Evolutionary conservation across 140 eudicot species (phyloP).

Genomic region (Eryngium alpinum): DNA sequence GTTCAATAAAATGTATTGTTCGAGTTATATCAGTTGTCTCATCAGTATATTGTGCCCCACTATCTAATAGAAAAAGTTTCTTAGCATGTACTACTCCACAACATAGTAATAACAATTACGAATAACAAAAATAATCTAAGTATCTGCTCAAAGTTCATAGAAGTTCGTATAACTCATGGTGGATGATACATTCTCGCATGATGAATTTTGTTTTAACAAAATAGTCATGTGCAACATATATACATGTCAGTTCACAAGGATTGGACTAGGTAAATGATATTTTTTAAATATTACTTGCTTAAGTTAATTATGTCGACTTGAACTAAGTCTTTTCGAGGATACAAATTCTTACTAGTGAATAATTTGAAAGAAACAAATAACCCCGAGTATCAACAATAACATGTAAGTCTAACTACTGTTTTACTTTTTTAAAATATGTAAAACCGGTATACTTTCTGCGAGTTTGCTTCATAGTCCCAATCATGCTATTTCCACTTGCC

Average conservation of each 20-base stretch:
- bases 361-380: neutral
- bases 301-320: neutral
- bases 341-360: neutral
- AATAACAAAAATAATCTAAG: neutral
- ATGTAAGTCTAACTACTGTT: neutral
- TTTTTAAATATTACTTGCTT: neutral
- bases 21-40: slow-evolving; percentile 96
- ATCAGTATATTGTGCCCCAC: slow-evolving; percentile 95
- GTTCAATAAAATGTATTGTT: slow-evolving; percentile 91
- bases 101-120: neutral
- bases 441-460: neutral
- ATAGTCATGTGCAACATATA: neutral
- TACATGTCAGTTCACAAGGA: neutral
- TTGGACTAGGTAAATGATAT: neutral
- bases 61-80: slow-evolving; percentile 74
- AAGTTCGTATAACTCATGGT: neutral
- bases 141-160: neutral
- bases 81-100: slow-evolving; percentile 73
- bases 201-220: neutral
- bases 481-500: neutral
- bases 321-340: neutral
- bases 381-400: neutral
- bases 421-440: neutral
- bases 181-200: neutral
- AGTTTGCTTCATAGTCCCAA: neutral